A percentile compares a stretch with the other conserved stretches of the same genome.
phyloP scores from a whole-genome alignment of 441 rosid species.

The Bruguiera hainesii region DNA sequence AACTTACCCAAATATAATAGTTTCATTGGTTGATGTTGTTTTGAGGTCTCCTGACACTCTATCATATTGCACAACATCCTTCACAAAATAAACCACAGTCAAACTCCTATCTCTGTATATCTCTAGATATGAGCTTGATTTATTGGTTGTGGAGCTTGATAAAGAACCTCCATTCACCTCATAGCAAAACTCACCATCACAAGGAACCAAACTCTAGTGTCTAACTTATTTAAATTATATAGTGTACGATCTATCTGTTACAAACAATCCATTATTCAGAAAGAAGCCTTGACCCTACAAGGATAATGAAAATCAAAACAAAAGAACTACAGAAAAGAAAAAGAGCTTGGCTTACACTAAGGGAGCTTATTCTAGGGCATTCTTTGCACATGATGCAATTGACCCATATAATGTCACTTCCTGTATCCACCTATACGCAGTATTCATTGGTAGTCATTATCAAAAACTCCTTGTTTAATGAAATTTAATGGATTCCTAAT shows the following conservation, averaged over 20 bases:
- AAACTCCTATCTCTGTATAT: slow-evolving; percentile 97
- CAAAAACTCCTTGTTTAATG: no score
- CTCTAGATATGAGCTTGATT: slow-evolving; percentile 82
- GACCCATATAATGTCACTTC: slow-evolving; percentile 96
- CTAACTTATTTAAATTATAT: slow-evolving; percentile 56
- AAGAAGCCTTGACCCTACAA: neutral
- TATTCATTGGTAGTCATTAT: slow-evolving; percentile 49
- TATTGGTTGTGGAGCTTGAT: slow-evolving; percentile 66
- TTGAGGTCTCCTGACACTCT: slow-evolving; percentile 85
- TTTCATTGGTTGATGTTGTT: slow-evolving; percentile 78
- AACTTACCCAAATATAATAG: slow-evolving; percentile 77
- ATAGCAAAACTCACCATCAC: slow-evolving; percentile 32
- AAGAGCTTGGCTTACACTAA: slow-evolving; percentile 56
- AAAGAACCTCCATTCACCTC: slow-evolving; percentile 35
- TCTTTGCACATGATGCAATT: slow-evolving; percentile 78
- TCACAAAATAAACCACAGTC: slow-evolving; percentile 79
- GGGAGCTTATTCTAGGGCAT: slow-evolving; percentile 84
- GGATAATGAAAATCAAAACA: neutral
- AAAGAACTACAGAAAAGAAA: neutral
- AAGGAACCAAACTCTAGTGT: slow-evolving; percentile 38
- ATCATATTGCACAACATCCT: slow-evolving; percentile 73
- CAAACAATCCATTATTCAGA: slow-evolving; percentile 9
- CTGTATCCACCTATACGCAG: slow-evolving; percentile 23
- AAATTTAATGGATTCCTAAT: no score
- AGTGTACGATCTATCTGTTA: slow-evolving; percentile 74